A percentile compares a stretch with the other conserved stretches of the same genome.
These are phyloP conservation scores for Trichosporon inkin DNA, from an alignment of 1,284 basidiomycete species.

Conservation along the genomic window DNA sequence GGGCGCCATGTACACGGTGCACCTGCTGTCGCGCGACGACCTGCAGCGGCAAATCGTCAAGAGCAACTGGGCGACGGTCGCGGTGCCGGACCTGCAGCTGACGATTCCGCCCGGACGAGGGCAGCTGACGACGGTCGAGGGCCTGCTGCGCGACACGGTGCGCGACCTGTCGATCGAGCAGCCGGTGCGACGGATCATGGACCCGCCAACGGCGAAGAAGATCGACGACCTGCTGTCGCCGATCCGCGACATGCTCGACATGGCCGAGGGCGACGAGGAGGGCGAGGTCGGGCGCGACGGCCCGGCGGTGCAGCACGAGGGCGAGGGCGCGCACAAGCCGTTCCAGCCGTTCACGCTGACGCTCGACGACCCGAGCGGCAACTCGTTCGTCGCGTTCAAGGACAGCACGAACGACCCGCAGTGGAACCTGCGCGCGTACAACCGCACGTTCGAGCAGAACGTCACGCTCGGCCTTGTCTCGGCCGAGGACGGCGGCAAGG, in stretches of 20 bases:
- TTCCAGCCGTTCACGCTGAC: slow-evolving; percentile 74
- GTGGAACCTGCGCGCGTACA: slow-evolving; percentile 87
- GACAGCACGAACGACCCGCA: slow-evolving; percentile 77
- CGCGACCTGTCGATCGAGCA: slow-evolving; percentile 81
- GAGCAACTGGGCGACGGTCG: slow-evolving; percentile 74
- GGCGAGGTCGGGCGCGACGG: slow-evolving; percentile 39
- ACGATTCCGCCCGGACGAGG: slow-evolving; percentile 85
- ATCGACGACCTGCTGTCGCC: slow-evolving; percentile 71
- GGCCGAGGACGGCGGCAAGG: slow-evolving; percentile 16
- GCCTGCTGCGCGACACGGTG: slow-evolving; percentile 78
- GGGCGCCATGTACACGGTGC: slow-evolving; percentile 69
- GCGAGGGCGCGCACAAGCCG: slow-evolving; percentile 51
- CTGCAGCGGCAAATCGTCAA: slow-evolving; percentile 93
- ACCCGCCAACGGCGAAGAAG: slow-evolving; percentile 69
- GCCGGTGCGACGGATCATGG: slow-evolving; percentile 77
- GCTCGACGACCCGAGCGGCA: slow-evolving; percentile 90
- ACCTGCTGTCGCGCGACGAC: slow-evolving; percentile 70
- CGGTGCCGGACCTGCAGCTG: slow-evolving; percentile 82
- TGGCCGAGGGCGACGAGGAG: slow-evolving; percentile 58
- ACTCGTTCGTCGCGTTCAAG: slow-evolving; percentile 86
- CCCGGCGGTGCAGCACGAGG: slow-evolving; percentile 28
- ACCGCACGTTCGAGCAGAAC: slow-evolving; percentile 79
- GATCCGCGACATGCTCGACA: slow-evolving; percentile 66
- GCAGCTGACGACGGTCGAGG: slow-evolving; percentile 93
- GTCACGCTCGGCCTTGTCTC: slow-evolving; percentile 66